phyloP scores from a whole-genome alignment of 2,329 filamentous ascomycete species.

The Botrytis aclada region DNA sequence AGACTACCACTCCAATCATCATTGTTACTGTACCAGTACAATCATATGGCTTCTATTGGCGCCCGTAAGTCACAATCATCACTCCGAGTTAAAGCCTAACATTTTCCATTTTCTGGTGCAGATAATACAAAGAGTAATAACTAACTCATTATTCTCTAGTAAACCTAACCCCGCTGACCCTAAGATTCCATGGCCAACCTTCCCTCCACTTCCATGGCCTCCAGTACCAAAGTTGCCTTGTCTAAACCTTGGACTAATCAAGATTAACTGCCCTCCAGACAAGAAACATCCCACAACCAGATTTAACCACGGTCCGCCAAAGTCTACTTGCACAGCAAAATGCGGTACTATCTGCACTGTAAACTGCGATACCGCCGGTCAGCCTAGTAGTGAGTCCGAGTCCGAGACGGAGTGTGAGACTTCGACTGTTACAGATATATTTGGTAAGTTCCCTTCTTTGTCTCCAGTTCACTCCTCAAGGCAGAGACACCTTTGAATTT shows the following conservation, averaged over 20 bases:
- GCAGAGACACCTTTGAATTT: not conserved
- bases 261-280: not conserved
- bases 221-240: not conserved
- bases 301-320: not conserved
- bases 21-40: not conserved
- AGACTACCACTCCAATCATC: not conserved
- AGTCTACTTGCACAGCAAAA: not conserved
- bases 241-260: not conserved
- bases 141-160: not conserved
- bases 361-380: not conserved
- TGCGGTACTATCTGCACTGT: not conserved
- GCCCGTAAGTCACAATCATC: not conserved
- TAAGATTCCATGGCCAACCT: not conserved
- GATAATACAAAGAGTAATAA: not conserved
- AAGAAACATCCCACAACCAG: not conserved
- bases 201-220: not conserved
- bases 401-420: not conserved
- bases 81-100: not conserved
- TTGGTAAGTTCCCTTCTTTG: not conserved
- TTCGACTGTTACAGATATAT: constrained; percentile 2
- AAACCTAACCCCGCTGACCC: not conserved
- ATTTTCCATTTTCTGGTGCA: not conserved
- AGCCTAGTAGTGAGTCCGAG: not conserved
- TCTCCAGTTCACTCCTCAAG: not conserved
- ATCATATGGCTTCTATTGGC: not conserved